Base-by-base conservation (phyloP, 768 basidiomycete species). In the Kwoniella bestiolae region DNA sequence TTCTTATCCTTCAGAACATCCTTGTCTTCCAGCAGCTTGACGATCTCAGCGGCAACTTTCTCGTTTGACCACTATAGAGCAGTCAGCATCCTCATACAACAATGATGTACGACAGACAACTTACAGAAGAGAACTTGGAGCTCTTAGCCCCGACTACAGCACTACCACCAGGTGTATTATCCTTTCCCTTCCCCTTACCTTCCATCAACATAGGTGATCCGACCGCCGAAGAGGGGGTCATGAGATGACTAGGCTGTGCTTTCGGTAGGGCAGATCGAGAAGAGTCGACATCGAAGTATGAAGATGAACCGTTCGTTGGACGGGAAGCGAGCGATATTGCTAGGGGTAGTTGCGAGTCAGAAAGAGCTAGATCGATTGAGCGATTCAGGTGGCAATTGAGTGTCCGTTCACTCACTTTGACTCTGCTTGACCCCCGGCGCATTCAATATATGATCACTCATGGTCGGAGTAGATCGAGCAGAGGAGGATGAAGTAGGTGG, bases 141-240 rank as follows among this genome's bases (percentile, higher is more conserved):
- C 11, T n/a, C 0, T n/a, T 14, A 8, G 11, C 26, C 31, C n/a
- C 44, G 31, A 9, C 21, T 9, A 29, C 8, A 8, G 18, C 11
- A 5, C 1, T 28, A 21, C 31, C 49, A 11, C 16, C 25, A 28
- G 32, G 9, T 16, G 25, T 28, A 34, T 58, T 46, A 35, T 50
- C 57, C 12, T 57, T 65, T 7, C 57, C 63, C 41, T 32, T 63
- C 2, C 61, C 61, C 23, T 63, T 63, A 11, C n/a, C 51, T 14
- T n/a, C n/a, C 38, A 35, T 28, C 8, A 35, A 21, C 45, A 56
- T 55, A 1, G 63, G 63, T 26, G 63, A 65, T 52, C 63, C 63
- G 9, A 59, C 57, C 8, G 50, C 53, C 16, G 56, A 51, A 29
- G 12, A 44, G 16, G 56, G 63, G 7, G 63, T 65, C 50, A 59